phyloP scores from a whole-genome alignment of 2,329 filamentous ascomycete genomes.

The Botryotinia globosa region DNA sequence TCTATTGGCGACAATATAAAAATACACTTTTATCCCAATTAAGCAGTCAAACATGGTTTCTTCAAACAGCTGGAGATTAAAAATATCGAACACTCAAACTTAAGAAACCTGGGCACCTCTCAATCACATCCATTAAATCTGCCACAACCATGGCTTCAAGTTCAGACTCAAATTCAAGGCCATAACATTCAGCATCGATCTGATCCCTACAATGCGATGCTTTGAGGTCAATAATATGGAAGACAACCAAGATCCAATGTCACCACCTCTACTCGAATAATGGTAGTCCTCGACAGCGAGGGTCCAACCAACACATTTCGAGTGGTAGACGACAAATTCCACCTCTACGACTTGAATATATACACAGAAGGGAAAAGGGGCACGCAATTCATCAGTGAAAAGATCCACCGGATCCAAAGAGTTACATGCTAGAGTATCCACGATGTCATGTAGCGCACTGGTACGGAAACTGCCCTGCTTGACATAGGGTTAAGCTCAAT shows the following conservation, averaged over 20 bases:
- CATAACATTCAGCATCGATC: background rate
- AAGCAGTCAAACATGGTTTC: background rate
- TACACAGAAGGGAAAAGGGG: background rate
- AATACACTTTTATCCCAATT: background rate
- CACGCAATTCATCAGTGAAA: background rate
- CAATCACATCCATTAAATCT: background rate
- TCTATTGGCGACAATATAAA: too few species aligned
- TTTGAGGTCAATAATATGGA: background rate
- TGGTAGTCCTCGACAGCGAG: background rate
- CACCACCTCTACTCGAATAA: background rate
- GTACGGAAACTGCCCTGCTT: too few species aligned
- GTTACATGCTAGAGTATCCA: too few species aligned
- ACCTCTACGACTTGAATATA: background rate
- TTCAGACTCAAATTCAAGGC: background rate
- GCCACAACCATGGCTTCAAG: background rate
- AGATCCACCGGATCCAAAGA: background rate
- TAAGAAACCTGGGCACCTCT: background rate
- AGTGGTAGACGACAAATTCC: background rate
- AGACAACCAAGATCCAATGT: background rate
- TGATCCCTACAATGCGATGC: background rate
- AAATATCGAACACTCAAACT: background rate
- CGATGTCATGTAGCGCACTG: too few species aligned
- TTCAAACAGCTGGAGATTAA: background rate
- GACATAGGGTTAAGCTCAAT: too few species aligned
- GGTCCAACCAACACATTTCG: background rate